Evolutionary conservation across 805 yeast species (phyloP), one percentile per base, ranked within the genome.

Genomic region (Myxozyma kluyveri): DNA sequence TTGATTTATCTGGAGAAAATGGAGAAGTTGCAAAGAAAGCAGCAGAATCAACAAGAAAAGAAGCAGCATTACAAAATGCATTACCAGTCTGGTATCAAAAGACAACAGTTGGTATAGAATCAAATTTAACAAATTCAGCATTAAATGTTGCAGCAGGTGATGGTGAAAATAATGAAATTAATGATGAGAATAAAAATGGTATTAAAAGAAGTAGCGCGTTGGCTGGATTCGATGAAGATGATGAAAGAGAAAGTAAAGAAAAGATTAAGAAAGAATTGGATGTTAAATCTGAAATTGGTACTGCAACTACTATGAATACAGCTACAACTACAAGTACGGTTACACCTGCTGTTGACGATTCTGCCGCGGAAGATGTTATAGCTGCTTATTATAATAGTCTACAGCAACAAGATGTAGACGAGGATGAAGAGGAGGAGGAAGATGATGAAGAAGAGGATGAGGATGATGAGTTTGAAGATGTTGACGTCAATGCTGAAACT

Each of bases 11-110:
- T 4, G 55, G 48, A 14, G 51, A 44, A 14, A 24, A 33, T 12
- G 49, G 35, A 17, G 86, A 83, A 61, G 96, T 88, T 68, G 60
- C 82, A 78, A 65, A 78, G 81, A 61, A 89, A 83, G 69, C 77
- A 77, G 82, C 82, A 61, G 73, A 79, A 65, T 84, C 38, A 18
- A 57, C 58, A 3, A 52, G 50, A 7, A 86, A 67, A 69, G 82
- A 74, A 73, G 82, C 78, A 76, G 81, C 79, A 68, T 84, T 86
- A 65, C 96, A 91, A 68, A 93, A 93, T 67, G 96, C 96, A 3
- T 75, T 93, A 60, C 99, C 99, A 5, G 84, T 93, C 26, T 93
- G 99, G 99, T 96, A 93, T 67, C 81, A 85, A 59, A 84, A 84
- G 61, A 82, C 91, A 65, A 90, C 99, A 0, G 91, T 91, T 60